Evolutionary conservation across 2,329 filamentous ascomycete species (phyloP), one percentile per base, ranked within the genome.

Genomic region (Ophiostoma quercus): DNA sequence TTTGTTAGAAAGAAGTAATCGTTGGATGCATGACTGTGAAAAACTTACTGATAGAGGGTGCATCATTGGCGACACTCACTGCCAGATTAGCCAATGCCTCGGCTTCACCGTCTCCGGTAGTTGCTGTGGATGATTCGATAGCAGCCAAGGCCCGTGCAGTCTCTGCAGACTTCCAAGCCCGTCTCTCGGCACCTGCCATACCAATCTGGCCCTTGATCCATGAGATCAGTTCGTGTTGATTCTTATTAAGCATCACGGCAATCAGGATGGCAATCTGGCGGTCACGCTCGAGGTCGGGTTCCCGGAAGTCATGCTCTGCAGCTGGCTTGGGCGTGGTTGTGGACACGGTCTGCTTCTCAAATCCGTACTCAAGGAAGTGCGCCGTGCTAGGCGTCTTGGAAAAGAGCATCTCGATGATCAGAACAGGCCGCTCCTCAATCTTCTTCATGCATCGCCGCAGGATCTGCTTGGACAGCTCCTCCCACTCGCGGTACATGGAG

Each of bases 321-420:
- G 89, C 92, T 3, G 92, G 86, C 73, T 87, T 87, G 11, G 88
- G 85, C 62, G 87, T 84, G 22, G 84, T 82, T 25, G 85, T 84
- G 11, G 71, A 47, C 32, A 89, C 77, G 0, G 89, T 87, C 73
- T 94, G 92, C 76, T 89, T 92, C 75, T 97, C 93, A 74, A 92
- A 90, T 0, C 95, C 95, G 76, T 94, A 93, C 76, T 98, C 94
- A 5, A 99, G 84, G 77, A 92, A 98, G 79, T 91, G 92, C 0
- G 92, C 85, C 0, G 92, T 97, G 65, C 87, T 86, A 68, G 88
- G 89, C 70, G 93, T 90, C 79, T 99, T 99, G 78, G 92, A 96
- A 79, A 99, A 99, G 16, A 99, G 83, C 84, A 99, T 87, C 79
- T 99, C 95, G 0, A 96, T 90, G 67, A 96, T 85, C 57, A 97